Evolutionary conservation across 345 rosid genomes (phyloP), one percentile per base, ranked within the genome.

Genomic region (Rhizophora apiculata): DNA sequence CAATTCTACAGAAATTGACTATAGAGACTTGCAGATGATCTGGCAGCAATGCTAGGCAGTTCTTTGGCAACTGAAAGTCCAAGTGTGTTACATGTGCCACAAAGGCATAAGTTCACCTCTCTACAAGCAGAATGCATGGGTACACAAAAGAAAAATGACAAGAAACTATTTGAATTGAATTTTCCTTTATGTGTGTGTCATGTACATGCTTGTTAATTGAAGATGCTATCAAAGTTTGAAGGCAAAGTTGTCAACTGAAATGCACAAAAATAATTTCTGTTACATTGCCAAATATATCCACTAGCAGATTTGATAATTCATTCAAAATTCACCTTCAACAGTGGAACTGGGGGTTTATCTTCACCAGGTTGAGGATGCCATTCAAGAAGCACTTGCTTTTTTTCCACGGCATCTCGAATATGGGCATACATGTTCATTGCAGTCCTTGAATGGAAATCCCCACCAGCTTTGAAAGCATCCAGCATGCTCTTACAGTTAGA

Each of bases 381-480:
- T 72, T 95, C 99, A 49, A 95, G 97, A 82, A 95, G 71, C 54
- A 95, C 97, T 83, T 87, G 68, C 48, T 82, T 73, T 13, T 74
- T 82, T 72, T 88, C 96, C 62, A 92, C 72, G 8, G 99, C 96
- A 69, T 95, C 86, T 70, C 82, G 91, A 67, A 92, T 86, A 84
- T 92, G 92, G 3, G 86, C 88, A 78, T 95, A 95, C 99, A 95
- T 95, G 83, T 95, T 92, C 93, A 95, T 77, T 67, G 99, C 97
- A 31, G 97, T 92, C 80, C 99, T 90, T 46, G 99, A 95, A 79
- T 92, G 99, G 71, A 92, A 92, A 79, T 95, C 99, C 64, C 99
- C 99, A 31, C 99, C 97, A 64, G 97, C 99, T 82, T 85, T 72
- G 75, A 95, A 95, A 70, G 99, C 99, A 69, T 92, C 86, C 90